Base-by-base conservation (phyloP, 2,329 filamentous ascomycete genomes). In the Scytalidium sp. region DNA sequence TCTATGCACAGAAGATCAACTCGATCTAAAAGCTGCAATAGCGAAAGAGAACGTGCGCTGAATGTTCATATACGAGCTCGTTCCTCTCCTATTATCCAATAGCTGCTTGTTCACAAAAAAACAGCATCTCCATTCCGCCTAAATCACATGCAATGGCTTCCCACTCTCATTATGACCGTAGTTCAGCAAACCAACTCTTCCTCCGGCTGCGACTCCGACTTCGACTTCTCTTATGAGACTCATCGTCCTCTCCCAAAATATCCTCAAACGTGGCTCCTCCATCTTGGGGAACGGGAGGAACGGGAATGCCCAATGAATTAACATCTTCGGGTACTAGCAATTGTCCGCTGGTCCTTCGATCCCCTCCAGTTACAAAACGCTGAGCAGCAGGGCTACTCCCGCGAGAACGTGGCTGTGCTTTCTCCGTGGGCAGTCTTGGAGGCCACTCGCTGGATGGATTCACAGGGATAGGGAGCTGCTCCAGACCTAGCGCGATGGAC, bases 401-500 rank as follows among this genome's bases (percentile, higher is more conserved):
- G 13, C 32, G 5, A n/a, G 32, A 36, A 27, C 13, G 7, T 27
- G 25, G 7, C 17, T n/a, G 32, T 15, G 32, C 8, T 5, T 36
- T n/a, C 15, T 36, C 32, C 8, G 32, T n/a, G 15, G 6, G 5
- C 15, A 27, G 42, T 7, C 9, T 19, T 11, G 15, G 19, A 22
- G 21, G 19, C 19, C 7, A 22, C 8, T 19, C 32, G 15, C 17
- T 36, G 11, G 7, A 8, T 15, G 21, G 42, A 7, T 44, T 43
- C 7, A 42, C 29, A 19, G 60, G 60, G 32, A 60, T 55, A n/a
- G 57, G 53, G 8, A 64, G 45, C 25, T 58, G 55, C 49, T 65
- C 63, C 8, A 65, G 52, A 25, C 61, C 61, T 15, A 64, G 44
- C 9, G 55, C 60, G 17, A 65, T 58, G 27, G 60, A 61, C n/a